A percentile compares a stretch with the other conserved stretches of the same genome.
Evolutionary conservation across 2,329 filamentous ascomycete genomes (phyloP).

Genomic region (Penicillium sp.): DNA sequence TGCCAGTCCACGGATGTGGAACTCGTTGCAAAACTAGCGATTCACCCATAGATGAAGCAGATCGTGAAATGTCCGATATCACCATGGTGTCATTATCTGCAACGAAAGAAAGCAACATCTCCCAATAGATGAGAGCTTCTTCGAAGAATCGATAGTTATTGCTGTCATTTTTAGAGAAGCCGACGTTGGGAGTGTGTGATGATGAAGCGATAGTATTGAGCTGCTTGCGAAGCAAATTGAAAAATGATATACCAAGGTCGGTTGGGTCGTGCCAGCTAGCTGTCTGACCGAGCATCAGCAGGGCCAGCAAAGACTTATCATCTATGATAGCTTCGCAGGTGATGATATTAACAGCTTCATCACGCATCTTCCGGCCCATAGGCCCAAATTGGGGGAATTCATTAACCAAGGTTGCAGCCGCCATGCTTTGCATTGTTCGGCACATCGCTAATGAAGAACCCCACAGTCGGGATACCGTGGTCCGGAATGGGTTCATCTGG

Average conservation of each 20-base stretch:
- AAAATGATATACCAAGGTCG: constrained; percentile 55
- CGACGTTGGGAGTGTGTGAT: constrained; percentile 4
- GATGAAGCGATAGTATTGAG: constrained; percentile 42
- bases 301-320: constrained; percentile 56
- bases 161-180: constrained; percentile 20
- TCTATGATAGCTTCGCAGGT: constrained; percentile 50
- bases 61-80: constrained; percentile 18
- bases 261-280: constrained; percentile 60
- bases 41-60: constrained; percentile 24
- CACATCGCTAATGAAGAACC: constrained; percentile 59
- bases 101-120: constrained; percentile 59
- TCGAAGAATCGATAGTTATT: constrained; percentile 56
- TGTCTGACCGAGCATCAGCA: constrained; percentile 59
- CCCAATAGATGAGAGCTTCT: constrained; percentile 58
- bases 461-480: constrained; percentile 58
- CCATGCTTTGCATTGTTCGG: constrained; percentile 64
- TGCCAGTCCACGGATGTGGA: constrained; percentile 43
- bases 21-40: constrained; percentile 35
- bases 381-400: constrained; percentile 55
- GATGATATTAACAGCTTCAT: constrained; percentile 54
- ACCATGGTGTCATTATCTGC: constrained; percentile 42
- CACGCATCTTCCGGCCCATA: constrained; percentile 52
- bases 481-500: constrained; percentile 60
- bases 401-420: constrained; percentile 60
- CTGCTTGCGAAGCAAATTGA: constrained; percentile 45